These are phyloP conservation scores for Aspergillus amoenus DNA, from an alignment of 2,329 filamentous ascomycete species.

Conservation along the genomic window DNA sequence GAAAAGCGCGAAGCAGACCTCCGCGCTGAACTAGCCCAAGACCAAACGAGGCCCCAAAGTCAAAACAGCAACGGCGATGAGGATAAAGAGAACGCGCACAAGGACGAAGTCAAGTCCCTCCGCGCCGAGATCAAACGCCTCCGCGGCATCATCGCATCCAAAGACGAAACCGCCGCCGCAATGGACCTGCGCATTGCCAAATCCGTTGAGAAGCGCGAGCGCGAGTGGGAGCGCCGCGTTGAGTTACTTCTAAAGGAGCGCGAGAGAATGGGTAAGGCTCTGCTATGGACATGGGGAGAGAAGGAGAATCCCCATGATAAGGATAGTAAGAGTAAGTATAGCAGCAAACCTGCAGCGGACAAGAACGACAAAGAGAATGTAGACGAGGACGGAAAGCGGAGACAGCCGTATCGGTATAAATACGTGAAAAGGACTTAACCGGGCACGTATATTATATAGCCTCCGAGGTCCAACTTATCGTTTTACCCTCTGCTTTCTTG, in stretches of 20 bases:
- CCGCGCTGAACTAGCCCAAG: constrained; percentile 29
- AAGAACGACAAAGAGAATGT: constrained; percentile 22
- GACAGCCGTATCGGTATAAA: constrained; percentile 41
- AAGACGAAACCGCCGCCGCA: constrained; percentile 41
- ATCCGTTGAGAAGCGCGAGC: constrained; percentile 43
- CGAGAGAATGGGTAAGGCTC: constrained; percentile 40
- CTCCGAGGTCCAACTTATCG: not conserved
- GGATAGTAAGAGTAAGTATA: constrained; percentile 14
- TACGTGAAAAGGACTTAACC: constrained; percentile 23
- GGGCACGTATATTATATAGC: not conserved
- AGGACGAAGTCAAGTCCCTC: constrained; percentile 26
- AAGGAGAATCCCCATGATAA: constrained; percentile 35
- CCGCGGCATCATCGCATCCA: constrained; percentile 36
- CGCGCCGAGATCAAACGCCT: constrained; percentile 35
- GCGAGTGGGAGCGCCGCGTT: constrained; percentile 43
- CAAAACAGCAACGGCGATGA: not conserved
- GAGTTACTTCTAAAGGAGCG: constrained; percentile 53
- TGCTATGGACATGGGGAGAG: constrained; percentile 43
- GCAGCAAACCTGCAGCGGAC: constrained; percentile 10
- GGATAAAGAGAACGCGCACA: not conserved
- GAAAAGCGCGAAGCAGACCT: constrained; percentile 37
- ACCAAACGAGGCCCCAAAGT: constrained; percentile 10
- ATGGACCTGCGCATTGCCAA: constrained; percentile 41
- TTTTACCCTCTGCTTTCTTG: not conserved
- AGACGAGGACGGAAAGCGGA: constrained; percentile 24